phyloP scores from a whole-genome alignment of 495 filamentous ascomycete genomes.

The Aspergillus kassunensis region DNA sequence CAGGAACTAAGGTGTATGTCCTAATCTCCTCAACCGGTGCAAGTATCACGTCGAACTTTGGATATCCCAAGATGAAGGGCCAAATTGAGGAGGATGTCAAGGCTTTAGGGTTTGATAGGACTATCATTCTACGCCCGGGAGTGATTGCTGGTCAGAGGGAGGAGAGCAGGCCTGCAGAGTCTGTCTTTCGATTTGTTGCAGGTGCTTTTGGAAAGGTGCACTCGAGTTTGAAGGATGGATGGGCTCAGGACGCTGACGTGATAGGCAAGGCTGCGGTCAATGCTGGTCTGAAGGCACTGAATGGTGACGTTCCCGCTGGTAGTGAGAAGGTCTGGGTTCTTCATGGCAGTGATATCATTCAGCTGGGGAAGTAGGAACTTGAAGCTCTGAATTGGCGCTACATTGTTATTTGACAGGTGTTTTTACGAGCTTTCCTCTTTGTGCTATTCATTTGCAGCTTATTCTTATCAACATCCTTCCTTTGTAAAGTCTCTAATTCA shows the following conservation, averaged over 20 bases:
- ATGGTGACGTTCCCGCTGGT: slow-evolving; percentile 41
- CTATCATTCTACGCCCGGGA: slow-evolving; percentile 70
- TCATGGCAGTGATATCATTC: slow-evolving; percentile 35
- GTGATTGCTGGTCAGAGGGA: slow-evolving; percentile 68
- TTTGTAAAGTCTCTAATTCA: neutral
- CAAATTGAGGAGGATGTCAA: slow-evolving; percentile 76
- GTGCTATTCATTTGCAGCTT: neutral
- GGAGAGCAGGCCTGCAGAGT: slow-evolving; percentile 49
- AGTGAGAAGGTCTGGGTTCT: slow-evolving; percentile 44
- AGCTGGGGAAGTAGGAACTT: slow-evolving; percentile 20
- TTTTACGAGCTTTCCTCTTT: neutral
- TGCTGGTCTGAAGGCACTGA: slow-evolving; percentile 43
- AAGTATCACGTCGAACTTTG: slow-evolving; percentile 40
- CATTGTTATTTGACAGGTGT: neutral
- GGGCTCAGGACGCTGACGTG: slow-evolving; percentile 71
- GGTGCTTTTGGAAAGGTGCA: slow-evolving; percentile 50
- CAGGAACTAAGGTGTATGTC: slow-evolving; percentile 62
- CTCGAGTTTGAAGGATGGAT: slow-evolving; percentile 53
- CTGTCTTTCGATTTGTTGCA: slow-evolving; percentile 45
- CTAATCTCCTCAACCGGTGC: slow-evolving; percentile 59
- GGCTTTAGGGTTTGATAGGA: slow-evolving; percentile 65
- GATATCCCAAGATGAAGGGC: slow-evolving; percentile 72
- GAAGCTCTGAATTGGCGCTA: neutral
- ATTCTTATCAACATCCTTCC: neutral
- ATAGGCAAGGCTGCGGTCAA: slow-evolving; percentile 70